Conservation (phyloP, 2,329 filamentous ascomycete genomes). For the Metarhizium robertsii region DNA sequence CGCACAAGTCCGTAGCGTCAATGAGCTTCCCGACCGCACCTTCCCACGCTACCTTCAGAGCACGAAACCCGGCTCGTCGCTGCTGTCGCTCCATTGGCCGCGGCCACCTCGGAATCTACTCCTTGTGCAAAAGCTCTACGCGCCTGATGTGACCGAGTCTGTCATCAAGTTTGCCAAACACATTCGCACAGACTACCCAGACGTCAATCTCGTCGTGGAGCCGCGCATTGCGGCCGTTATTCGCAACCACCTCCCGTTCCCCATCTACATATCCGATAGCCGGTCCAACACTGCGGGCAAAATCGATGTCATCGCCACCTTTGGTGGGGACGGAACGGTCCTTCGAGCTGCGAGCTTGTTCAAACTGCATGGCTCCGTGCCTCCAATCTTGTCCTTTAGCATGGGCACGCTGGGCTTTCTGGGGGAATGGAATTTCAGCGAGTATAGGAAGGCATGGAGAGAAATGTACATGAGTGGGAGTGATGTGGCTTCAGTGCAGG, state of each 20-base stretch:
- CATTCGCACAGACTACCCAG: slow-evolving; percentile 69
- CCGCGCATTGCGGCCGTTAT: slow-evolving; percentile 62
- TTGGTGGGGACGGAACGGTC: slow-evolving; percentile 65
- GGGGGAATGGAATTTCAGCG: slow-evolving; percentile 90
- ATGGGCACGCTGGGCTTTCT: slow-evolving; percentile 95
- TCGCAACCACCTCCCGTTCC: slow-evolving; percentile 61
- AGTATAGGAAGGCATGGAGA: slow-evolving; percentile 85
- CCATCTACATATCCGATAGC: slow-evolving; percentile 54
- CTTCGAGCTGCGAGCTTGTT: slow-evolving; percentile 43
- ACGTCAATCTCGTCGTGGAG: slow-evolving; percentile 76
- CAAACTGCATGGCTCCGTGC: slow-evolving; percentile 70
- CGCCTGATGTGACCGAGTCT: slow-evolving; percentile 41
- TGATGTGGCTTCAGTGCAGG: slow-evolving; percentile 35
- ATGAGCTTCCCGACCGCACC: slow-evolving; percentile 23
- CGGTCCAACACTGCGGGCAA: slow-evolving; percentile 58
- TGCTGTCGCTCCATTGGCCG: slow-evolving; percentile 46
- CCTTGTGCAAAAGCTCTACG: slow-evolving; percentile 49
- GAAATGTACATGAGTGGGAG: slow-evolving; percentile 80
- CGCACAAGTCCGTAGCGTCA: slow-evolving; percentile 20
- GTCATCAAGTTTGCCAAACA: slow-evolving; percentile 56
- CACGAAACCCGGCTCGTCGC: slow-evolving; percentile 38
- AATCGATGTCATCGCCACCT: slow-evolving; percentile 79
- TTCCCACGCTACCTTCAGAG: slow-evolving; percentile 26
- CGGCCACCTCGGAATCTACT: slow-evolving; percentile 47
- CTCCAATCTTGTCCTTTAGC: slow-evolving; percentile 87